These are phyloP conservation scores for Ichthyophthirius multifiliis DNA, from an alignment of 169 alveolate genomes.

Conservation along the genomic window DNA sequence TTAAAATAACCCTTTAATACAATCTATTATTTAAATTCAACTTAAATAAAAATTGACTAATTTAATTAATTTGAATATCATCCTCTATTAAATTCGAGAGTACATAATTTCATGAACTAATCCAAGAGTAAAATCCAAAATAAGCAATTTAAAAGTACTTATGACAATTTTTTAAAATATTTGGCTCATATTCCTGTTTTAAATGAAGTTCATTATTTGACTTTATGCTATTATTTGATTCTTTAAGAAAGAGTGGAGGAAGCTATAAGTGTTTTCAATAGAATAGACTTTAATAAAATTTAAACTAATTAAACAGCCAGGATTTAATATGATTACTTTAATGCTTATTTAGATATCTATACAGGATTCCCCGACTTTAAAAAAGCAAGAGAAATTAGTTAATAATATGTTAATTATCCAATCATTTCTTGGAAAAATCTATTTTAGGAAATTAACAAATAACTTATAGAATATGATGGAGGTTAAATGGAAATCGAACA, in stretches of 20 bases:
- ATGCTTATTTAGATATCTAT: conserved; percentile 79
- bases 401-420: conserved; percentile 71
- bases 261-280: conserved; percentile 49
- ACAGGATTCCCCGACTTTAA: conserved; percentile 62
- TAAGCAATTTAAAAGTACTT: conserved; percentile 61
- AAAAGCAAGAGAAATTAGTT: conserved; percentile 60
- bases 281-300: neutral
- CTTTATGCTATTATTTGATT: conserved; percentile 54
- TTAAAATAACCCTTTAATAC: neutral
- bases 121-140: conserved; percentile 53
- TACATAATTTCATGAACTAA: conserved; percentile 59
- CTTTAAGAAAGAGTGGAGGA: conserved; percentile 75
- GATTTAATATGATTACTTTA: conserved; percentile 69
- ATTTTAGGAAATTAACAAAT: conserved; percentile 61
- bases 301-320: conserved; percentile 12
- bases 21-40: neutral
- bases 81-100: conserved; percentile 75
- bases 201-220: conserved; percentile 33
- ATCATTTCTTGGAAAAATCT: conserved; percentile 66
- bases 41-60: neutral
- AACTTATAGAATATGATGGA: conserved; percentile 66
- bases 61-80: conserved; percentile 64
- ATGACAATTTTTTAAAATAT: conserved; percentile 32
- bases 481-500: conserved; percentile 31
- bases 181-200: conserved; percentile 12